These are phyloP conservation scores for Geosmithia morbida DNA, from an alignment of 2,329 filamentous ascomycete genomes.

Conservation along the genomic window DNA sequence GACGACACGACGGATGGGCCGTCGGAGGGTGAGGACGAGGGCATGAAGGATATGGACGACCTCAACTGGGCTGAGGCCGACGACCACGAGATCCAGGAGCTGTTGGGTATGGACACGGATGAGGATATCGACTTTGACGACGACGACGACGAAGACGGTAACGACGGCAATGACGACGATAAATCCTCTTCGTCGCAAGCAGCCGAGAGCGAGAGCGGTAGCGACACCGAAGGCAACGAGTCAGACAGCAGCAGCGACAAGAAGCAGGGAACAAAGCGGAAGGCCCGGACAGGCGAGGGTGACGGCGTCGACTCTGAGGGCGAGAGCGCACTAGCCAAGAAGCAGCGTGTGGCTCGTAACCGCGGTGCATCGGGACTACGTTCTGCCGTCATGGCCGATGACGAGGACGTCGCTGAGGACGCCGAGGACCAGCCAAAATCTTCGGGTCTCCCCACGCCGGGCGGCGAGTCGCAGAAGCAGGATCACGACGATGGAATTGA, in stretches of 20 bases:
- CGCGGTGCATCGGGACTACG: slow-evolving; percentile 31
- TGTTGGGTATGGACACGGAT: slow-evolving; percentile 44
- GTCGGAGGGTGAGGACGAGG: slow-evolving; percentile 16
- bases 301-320: slow-evolving; percentile 15
- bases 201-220: not conserved
- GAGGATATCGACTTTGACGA: slow-evolving; percentile 20
- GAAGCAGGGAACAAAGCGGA: slow-evolving; percentile 17
- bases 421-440: not conserved
- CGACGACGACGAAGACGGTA: slow-evolving; percentile 7
- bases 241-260: slow-evolving; percentile 7
- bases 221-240: slow-evolving; percentile 13
- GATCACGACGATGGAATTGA: slow-evolving; percentile 17
- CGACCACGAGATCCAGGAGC: slow-evolving; percentile 63
- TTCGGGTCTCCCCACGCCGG: slow-evolving; percentile 20
- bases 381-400: slow-evolving; percentile 25
- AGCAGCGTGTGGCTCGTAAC: slow-evolving; percentile 30
- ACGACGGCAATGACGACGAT: slow-evolving; percentile 7
- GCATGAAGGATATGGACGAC: slow-evolving; percentile 30
- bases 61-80: slow-evolving; percentile 46
- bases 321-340: slow-evolving; percentile 32
- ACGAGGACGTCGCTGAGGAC: slow-evolving; percentile 12
- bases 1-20: slow-evolving; percentile 13
- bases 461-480: slow-evolving; percentile 13
- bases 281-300: slow-evolving; percentile 5
- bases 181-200: slow-evolving; percentile 5